Evolutionary conservation across 2,329 filamentous ascomycete genomes (phyloP).

Genomic region (Epichloe festucae): DNA sequence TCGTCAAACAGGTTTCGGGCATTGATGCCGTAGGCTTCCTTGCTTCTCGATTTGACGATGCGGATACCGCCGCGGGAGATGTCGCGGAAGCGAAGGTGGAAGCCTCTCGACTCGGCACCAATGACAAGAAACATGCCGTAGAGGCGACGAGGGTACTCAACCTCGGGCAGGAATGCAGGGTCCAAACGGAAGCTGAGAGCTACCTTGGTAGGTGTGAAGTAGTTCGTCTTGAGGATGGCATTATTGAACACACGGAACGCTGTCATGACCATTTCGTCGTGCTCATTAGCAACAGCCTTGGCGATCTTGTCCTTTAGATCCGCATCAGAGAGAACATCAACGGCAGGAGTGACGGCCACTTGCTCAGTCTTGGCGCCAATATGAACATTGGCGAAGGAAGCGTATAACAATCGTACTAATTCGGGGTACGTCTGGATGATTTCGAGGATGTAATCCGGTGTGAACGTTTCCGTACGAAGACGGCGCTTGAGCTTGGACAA

Average conservation of each 20-base stretch:
- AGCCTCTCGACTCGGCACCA: slow-evolving; percentile 89
- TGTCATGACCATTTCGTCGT: slow-evolving; percentile 96
- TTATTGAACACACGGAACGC: slow-evolving; percentile 94
- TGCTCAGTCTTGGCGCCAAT: slow-evolving; percentile 41
- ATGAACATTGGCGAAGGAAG: slow-evolving; percentile 83
- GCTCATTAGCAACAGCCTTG: slow-evolving; percentile 75
- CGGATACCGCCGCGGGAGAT: slow-evolving; percentile 94
- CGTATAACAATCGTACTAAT: slow-evolving; percentile 76
- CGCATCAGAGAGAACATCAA: slow-evolving; percentile 61
- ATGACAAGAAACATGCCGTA: slow-evolving; percentile 99
- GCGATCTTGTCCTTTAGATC: slow-evolving; percentile 66
- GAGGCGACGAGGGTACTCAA: slow-evolving; percentile 85
- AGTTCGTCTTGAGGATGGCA: slow-evolving; percentile 92
- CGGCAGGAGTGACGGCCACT: slow-evolving; percentile 41
- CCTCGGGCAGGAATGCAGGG: slow-evolving; percentile 72
- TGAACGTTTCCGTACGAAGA: slow-evolving; percentile 92
- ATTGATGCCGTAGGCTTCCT: slow-evolving; percentile 93
- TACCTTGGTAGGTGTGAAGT: slow-evolving; percentile 93
- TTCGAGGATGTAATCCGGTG: slow-evolving; percentile 92
- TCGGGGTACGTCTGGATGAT: slow-evolving; percentile 87
- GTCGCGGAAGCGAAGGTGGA: slow-evolving; percentile 94
- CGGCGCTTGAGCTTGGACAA: slow-evolving; percentile 91
- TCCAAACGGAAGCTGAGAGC: slow-evolving; percentile 92
- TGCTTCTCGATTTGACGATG: slow-evolving; percentile 95
- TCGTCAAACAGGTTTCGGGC: slow-evolving; percentile 94